Evolutionary conservation across 2,329 filamentous ascomycete genomes (phyloP).

Genomic region (Sclerotinia spermophila): DNA sequence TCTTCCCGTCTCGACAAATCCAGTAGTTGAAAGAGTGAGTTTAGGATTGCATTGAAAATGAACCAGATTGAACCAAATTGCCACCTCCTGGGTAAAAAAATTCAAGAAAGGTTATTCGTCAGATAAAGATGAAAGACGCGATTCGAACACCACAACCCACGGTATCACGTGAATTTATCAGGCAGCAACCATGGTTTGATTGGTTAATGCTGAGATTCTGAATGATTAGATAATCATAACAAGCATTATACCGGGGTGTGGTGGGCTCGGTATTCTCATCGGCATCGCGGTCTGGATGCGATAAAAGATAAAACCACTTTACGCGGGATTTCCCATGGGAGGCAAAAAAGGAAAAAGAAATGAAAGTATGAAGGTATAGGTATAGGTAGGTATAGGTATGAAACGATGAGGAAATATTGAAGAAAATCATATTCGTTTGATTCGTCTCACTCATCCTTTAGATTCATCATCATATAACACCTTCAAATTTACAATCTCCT

Average conservation of each 20-base stretch:
- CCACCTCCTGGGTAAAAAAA: background rate
- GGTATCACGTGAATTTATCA: background rate
- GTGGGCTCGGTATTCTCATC: background rate
- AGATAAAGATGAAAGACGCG: constrained; percentile 2
- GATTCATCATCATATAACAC: background rate
- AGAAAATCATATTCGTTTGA: background rate
- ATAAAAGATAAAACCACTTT: background rate
- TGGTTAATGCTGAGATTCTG: background rate
- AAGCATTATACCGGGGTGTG: background rate
- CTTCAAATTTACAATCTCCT: too few species aligned
- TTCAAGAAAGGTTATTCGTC: background rate
- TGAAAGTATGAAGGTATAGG: background rate
- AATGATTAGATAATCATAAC: background rate
- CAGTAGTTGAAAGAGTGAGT: background rate
- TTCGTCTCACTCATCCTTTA: background rate
- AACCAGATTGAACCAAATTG: background rate
- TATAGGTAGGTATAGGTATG: background rate
- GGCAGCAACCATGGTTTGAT: background rate
- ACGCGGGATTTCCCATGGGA: background rate
- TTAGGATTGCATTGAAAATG: background rate
- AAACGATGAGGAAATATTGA: background rate
- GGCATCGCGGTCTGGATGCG: background rate
- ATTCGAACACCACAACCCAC: background rate
- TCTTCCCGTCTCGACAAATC: too few species aligned
- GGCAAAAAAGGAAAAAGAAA: background rate